Base-by-base conservation (phyloP, 805 yeast species). In the Metschnikowia anglica region DNA sequence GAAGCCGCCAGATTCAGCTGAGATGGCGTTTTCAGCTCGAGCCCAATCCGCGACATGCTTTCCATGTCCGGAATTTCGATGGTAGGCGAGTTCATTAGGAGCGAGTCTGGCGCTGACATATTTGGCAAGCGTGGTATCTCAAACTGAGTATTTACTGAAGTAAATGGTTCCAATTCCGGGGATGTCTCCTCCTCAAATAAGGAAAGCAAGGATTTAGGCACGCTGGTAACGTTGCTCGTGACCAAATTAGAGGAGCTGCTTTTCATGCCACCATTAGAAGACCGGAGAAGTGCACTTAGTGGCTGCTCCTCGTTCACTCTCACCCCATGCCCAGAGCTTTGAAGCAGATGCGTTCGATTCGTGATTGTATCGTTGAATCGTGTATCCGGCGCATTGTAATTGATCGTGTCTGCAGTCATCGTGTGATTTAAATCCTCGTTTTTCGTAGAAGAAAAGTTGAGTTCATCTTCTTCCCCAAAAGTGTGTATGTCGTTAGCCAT, bases 11-110 rank as follows among this genome's bases (percentile, higher is more conserved):
- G 30, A 27, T 41, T 40, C 10, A 45, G 20, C 32, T 44, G 51
- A 6, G 49, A 43, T 10, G 41, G 35, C 1, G 33, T 26, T 17
- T 43, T 36, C 32, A 37, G 44, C 5, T 43, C 46, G 31, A 48
- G 37, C 12, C 53, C 44, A 30, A 60, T 57, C 13, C 56, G 56
- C 6, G 65, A 57, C 33, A 68, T 41, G 24, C 63, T 62, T 37
- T 77, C 83, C 75, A 82, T 79, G 48, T 74, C 80, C 4, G 91
- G 91, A 31, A 85, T 85, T 58, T 84, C 90, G 21, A 76, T 76
- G 2, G 83, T 71, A 2, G 88, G 84, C 0, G 85, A 76, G 8
- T 77, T 73, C 13, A 48, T 21, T 9, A 33, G 32, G 15, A 41
- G 41, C 18, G 42, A 30, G 4, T 41, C 49, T 5, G 46, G 44